phyloP scores from a whole-genome alignment of 768 basidiomycete species.

The Tylopilus sp. region DNA sequence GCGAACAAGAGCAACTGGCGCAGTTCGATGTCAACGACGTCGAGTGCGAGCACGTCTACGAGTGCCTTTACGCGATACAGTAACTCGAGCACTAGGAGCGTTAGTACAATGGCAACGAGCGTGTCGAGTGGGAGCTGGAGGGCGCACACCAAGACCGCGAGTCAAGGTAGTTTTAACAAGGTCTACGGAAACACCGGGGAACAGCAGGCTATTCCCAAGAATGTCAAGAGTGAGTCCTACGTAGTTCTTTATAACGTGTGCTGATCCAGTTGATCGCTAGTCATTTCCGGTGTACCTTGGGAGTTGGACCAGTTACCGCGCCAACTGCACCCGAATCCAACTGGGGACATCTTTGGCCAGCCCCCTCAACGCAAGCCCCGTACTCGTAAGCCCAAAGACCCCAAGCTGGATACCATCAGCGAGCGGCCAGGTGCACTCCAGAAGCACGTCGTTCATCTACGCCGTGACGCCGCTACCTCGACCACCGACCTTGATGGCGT shows the following conservation, averaged over 20 bases:
- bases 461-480: conserved; percentile 67
- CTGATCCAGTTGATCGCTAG: conserved; percentile 35
- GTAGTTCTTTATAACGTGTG: background rate
- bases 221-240: conserved; percentile 74
- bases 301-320: conserved; percentile 68
- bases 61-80: conserved; percentile 79
- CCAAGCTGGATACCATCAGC: conserved; percentile 68
- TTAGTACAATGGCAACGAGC: conserved; percentile 80
- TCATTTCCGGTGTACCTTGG: conserved; percentile 77
- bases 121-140: conserved; percentile 76
- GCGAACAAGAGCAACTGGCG: conserved; percentile 59
- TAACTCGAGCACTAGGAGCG: conserved; percentile 61
- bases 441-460: conserved; percentile 46
- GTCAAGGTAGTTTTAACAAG: conserved; percentile 15
- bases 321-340: conserved; percentile 56
- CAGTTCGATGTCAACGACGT: conserved; percentile 67
- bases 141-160: conserved; percentile 34
- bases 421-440: conserved; percentile 53
- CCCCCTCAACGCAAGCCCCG: conserved; percentile 61
- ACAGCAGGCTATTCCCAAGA: conserved; percentile 48
- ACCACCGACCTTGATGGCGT: conserved; percentile 61
- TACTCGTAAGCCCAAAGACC: conserved; percentile 64
- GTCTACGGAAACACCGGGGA: conserved; percentile 16
- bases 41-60: conserved; percentile 64
- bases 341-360: conserved; percentile 57